Conservation (phyloP, 2,329 filamentous ascomycete species). For the Colletotrichum incanum region DNA sequence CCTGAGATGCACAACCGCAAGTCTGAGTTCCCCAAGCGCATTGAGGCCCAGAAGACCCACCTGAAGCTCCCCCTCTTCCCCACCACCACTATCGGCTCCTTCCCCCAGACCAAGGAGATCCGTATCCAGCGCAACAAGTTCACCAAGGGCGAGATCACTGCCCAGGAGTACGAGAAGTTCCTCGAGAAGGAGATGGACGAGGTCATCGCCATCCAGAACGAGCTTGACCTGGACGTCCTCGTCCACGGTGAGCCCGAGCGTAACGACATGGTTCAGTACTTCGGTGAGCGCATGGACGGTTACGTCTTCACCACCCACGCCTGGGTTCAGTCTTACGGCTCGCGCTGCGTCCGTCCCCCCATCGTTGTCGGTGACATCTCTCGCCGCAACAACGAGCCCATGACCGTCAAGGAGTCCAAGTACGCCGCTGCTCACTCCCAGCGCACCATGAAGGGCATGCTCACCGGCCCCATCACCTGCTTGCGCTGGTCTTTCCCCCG, state of each 20-base stretch:
- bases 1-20: conserved; percentile 91
- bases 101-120: conserved; percentile 99
- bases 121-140: conserved; percentile 97
- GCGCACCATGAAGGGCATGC: conserved; percentile 99
- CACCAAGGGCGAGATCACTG: conserved; percentile 97
- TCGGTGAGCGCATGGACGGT: conserved; percentile 95
- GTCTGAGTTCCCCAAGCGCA: conserved; percentile 88
- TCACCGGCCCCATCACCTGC: conserved; percentile 99
- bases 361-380: conserved; percentile 99
- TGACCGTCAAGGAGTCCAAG: conserved; percentile 99
- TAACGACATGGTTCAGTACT: conserved; percentile 99
- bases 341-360: conserved; percentile 96
- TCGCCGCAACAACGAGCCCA: conserved; percentile 82
- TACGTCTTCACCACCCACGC: conserved; percentile 99
- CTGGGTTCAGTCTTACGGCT: conserved; percentile 99
- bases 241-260: conserved; percentile 99
- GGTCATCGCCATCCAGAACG: conserved; percentile 96
- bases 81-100: conserved; percentile 98
- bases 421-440: conserved; percentile 96
- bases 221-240: conserved; percentile 96
- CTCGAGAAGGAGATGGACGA: conserved; percentile 99
- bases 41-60: conserved; percentile 89
- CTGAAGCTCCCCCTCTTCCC: conserved; percentile 97
- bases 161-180: conserved; percentile 96
- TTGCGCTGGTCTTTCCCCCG: conserved; percentile 99